Evolutionary conservation across 2,329 filamentous ascomycete species (phyloP).

Genomic region (Parastagonospora avenae): DNA sequence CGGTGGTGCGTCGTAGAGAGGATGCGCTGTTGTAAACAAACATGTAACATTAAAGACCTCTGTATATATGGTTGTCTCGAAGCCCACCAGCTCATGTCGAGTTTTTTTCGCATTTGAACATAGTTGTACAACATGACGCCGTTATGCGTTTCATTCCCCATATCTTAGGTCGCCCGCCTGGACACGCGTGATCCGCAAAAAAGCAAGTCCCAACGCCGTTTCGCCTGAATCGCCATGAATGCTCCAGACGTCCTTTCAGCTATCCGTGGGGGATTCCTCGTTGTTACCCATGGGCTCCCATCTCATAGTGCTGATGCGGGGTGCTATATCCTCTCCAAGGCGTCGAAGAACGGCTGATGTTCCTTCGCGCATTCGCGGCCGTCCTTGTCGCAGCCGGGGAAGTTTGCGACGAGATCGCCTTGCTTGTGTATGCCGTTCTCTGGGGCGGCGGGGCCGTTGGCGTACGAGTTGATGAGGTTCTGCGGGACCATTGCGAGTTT

Average conservation of each 20-base stretch:
- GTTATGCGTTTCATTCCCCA: neutral
- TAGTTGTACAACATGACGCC: constrained; percentile 7
- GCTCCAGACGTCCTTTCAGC: neutral
- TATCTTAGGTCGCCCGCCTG: neutral
- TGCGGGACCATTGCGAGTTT: constrained; percentile 91
- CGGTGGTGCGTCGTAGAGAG: neutral
- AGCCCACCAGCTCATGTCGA: too few species aligned
- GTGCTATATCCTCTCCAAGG: constrained; percentile 32
- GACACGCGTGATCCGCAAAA: too few species aligned
- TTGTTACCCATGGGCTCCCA: neutral
- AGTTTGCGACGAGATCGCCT: constrained; percentile 82
- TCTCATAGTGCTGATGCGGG: constrained; percentile 4
- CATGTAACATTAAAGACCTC: neutral
- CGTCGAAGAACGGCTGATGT: constrained; percentile 60
- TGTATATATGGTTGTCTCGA: neutral
- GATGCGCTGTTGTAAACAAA: neutral
- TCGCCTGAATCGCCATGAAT: neutral
- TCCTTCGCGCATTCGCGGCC: constrained; percentile 72
- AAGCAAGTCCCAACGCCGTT: neutral
- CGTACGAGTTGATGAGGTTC: constrained; percentile 80
- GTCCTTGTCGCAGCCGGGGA: constrained; percentile 71
- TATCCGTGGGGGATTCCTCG: neutral
- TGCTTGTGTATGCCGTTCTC: constrained; percentile 70
- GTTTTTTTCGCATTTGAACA: neutral
- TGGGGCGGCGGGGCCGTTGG: constrained; percentile 30